These are phyloP conservation scores for Hypoxylon fragiforme DNA, from an alignment of 495 filamentous ascomycete genomes.

Conservation along the genomic window DNA sequence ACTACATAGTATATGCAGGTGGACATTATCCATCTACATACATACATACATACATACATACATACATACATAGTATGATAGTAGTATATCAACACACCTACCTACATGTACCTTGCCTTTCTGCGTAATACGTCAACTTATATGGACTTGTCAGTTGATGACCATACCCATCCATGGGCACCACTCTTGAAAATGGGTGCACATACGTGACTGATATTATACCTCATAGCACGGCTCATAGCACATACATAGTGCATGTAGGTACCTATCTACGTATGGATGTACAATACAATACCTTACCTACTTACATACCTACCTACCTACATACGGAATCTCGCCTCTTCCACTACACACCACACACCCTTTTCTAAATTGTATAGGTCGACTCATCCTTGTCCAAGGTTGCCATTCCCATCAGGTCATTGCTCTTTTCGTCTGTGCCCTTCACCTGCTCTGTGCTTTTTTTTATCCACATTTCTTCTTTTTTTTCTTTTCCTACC, in stretches of 20 bases:
- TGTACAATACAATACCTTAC: too few species aligned
- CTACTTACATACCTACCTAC: slow-evolving; percentile 10
- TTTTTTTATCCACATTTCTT: too few species aligned
- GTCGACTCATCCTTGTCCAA: slow-evolving; percentile 31
- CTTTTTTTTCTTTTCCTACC: slow-evolving; percentile 1
- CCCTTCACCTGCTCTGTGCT: slow-evolving; percentile 16
- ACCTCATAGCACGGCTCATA: too few species aligned
- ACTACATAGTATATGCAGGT: slow-evolving; percentile 14
- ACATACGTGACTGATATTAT: too few species aligned
- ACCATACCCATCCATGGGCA: slow-evolving; percentile 2
- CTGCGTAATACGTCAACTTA: too few species aligned
- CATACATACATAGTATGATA: too few species aligned
- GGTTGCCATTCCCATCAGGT: slow-evolving; percentile 29
- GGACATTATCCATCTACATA: slow-evolving; percentile 12
- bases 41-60: too few species aligned
- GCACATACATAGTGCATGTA: too few species aligned
- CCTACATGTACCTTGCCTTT: slow-evolving; percentile 18
- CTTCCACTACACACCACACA: slow-evolving; percentile 10
- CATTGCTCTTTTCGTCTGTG: slow-evolving; percentile 25
- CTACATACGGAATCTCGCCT: slow-evolving; percentile 20
- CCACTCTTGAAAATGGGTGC: too few species aligned
- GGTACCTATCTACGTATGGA: slow-evolving; percentile 22
- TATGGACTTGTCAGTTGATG: slow-evolving; percentile 7
- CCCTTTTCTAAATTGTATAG: slow-evolving; percentile 20
- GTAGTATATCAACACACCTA: slow-evolving; percentile 18